A percentile compares a stretch with the other conserved stretches of the same genome.
phyloP scores from a whole-genome alignment of 2,329 filamentous ascomycete genomes.

The Fusarium verrucosum region DNA sequence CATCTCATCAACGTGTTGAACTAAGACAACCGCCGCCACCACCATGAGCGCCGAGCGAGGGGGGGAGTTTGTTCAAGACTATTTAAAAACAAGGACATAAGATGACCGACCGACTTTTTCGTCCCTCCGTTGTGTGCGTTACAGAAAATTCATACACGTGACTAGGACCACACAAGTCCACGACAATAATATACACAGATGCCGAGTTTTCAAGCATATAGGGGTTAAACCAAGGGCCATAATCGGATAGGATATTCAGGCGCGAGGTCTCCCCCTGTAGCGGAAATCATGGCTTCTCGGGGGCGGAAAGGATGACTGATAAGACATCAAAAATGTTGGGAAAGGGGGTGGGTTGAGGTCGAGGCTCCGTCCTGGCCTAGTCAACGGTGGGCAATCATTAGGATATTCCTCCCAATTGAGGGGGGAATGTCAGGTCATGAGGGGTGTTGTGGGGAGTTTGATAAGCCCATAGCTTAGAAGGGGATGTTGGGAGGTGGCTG shows the following conservation, averaged over 20 bases:
- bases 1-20: conserved; percentile 39
- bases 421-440: conserved; percentile 33
- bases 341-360: conserved; percentile 27
- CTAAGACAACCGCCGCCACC: conserved; percentile 14
- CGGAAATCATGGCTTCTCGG: conserved; percentile 33
- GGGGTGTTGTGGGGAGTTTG: conserved; percentile 29
- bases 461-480: conserved; percentile 60
- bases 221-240: conserved; percentile 11
- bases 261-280: conserved; percentile 3
- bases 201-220: conserved; percentile 10
- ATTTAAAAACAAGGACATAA: conserved; percentile 25
- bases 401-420: conserved; percentile 39
- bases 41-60: conserved; percentile 21
- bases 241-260: conserved; percentile 18
- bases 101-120: conserved; percentile 18
- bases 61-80: conserved; percentile 22
- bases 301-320: conserved; percentile 43
- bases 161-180: conserved; percentile 28
- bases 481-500: conserved; percentile 67
- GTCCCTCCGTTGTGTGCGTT: conserved; percentile 25
- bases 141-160: conserved; percentile 29
- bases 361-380: conserved; percentile 35
- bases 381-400: conserved; percentile 44
- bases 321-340: conserved; percentile 43
- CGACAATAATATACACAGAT: conserved; percentile 46